Evolutionary conservation across 805 yeast species (phyloP).

Genomic region (Hanseniaspora guilliermondii): DNA sequence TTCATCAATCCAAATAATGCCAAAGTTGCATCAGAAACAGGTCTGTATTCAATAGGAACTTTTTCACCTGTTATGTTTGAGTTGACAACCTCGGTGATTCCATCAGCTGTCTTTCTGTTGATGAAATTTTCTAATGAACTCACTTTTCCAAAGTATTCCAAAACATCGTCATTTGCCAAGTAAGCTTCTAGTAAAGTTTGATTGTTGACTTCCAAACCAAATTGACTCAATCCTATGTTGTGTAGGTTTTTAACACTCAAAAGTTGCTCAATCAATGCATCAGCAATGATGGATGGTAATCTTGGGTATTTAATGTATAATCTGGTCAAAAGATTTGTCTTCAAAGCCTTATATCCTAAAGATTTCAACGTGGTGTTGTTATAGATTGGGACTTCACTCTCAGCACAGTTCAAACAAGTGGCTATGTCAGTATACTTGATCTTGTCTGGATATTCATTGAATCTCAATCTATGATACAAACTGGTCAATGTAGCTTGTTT

Average conservation of each 20-base stretch:
- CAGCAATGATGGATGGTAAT: slow-evolving; percentile 66
- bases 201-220: slow-evolving; percentile 83
- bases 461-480: slow-evolving; percentile 6
- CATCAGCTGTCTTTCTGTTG: background rate
- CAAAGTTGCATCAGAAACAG: slow-evolving; percentile 3
- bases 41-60: slow-evolving; percentile 8
- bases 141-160: slow-evolving; percentile 57
- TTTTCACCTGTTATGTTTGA: background rate
- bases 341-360: slow-evolving; percentile 3
- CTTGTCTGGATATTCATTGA: background rate
- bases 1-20: slow-evolving; percentile 10
- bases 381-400: slow-evolving; percentile 23
- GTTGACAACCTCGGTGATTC: slow-evolving; percentile 8
- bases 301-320: slow-evolving; percentile 74
- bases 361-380: background rate
- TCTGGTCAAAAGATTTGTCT: slow-evolving; percentile 4
- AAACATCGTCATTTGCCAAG: slow-evolving; percentile 55
- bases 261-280: slow-evolving; percentile 64
- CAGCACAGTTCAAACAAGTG: slow-evolving; percentile 58
- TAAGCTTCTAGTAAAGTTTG: slow-evolving; percentile 52
- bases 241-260: slow-evolving; percentile 55
- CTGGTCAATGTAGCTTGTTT: slow-evolving; percentile 22
- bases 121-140: slow-evolving; percentile 33
- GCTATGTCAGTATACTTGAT: slow-evolving; percentile 36
- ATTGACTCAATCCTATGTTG: slow-evolving; percentile 48